phyloP scores from a whole-genome alignment of 1,139 yeast genomes.

The Hyphopichia burtonii region DNA sequence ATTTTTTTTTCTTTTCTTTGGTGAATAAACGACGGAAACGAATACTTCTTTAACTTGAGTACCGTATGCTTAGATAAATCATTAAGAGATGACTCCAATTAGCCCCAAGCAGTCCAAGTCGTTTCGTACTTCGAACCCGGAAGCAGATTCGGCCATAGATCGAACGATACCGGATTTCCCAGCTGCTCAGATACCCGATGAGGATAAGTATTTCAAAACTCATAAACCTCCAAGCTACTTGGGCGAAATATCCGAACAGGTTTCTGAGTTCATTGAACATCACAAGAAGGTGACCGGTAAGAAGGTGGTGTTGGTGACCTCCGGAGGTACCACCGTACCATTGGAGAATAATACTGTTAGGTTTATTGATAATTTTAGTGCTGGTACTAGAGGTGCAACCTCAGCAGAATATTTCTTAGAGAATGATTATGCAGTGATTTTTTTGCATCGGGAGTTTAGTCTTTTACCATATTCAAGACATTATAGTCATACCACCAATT shows the following conservation, averaged over 20 bases:
- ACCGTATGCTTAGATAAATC: too few species aligned
- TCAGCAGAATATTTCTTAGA: constrained; percentile 89
- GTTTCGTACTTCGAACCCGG: constrained; percentile 68
- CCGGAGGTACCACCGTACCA: constrained; percentile 99
- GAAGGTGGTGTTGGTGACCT: constrained; percentile 77
- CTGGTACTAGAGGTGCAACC: constrained; percentile 97
- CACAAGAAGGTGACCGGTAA: constrained; percentile 40
- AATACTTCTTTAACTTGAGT: too few species aligned
- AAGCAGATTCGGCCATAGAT: constrained; percentile 73
- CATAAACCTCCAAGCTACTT: constrained; percentile 78
- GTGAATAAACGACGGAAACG: too few species aligned
- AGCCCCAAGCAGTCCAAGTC: constrained; percentile 12
- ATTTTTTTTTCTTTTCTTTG: too few species aligned
- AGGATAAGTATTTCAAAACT: constrained; percentile 67
- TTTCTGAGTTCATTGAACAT: constrained; percentile 56
- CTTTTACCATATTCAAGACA: constrained; percentile 88
- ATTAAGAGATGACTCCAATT: not conserved
- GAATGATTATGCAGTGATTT: constrained; percentile 86
- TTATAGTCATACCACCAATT: constrained; percentile 79
- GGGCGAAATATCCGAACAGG: constrained; percentile 55
- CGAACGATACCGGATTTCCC: constrained; percentile 74
- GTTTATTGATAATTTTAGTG: constrained; percentile 94
- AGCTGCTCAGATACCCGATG: constrained; percentile 72
- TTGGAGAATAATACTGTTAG: constrained; percentile 94
- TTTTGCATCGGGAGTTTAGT: constrained; percentile 88